Base-by-base conservation (phyloP, 257 asterid species). In the Coffea canephora region DNA sequence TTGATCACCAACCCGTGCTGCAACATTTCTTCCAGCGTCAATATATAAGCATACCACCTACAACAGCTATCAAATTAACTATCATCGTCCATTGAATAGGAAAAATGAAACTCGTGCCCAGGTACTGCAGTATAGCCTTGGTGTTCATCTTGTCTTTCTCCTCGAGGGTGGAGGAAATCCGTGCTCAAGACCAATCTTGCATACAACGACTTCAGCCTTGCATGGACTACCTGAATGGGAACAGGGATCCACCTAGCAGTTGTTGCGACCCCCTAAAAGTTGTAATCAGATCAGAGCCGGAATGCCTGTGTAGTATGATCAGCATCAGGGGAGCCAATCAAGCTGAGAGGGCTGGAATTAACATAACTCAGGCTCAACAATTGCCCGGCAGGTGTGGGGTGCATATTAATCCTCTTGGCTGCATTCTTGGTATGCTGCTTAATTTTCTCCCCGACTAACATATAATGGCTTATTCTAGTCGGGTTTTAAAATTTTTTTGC, bases 381-480 rank as follows among this genome's bases (percentile, higher is more conserved):
- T 78, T 94, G 77, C 98, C 97, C 0, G 97, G 90, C 34, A 83
- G 94, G 55, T 94, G 98, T 7, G 98, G 97, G 10, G 91, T 90
- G 13, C 97, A 75, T 77, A 88, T 94, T 59, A 92, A 94, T 74
- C 97, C 92, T 11, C 77, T 92, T n/a, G 97, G 97, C 18, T 94
- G 97, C 81, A 83, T 94, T 50, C 85, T 86, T 54, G 98, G 98
- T 86, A 80, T 11, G 70, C 65, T 3, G 6, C 48, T 9, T 9
- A 16, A 59, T 27, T 36, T 16, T 52, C 49, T 66, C 21, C 16
- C 34, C 21, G 10, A 13, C 41, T 67, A 0, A 15, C 25, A 36
- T 34, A 36, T 12, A 67, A 31, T 76, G 69, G 39, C 39, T 43
- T 39, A 5, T 2, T 52, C 25, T 34, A 36, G 49, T 10, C 18